These are phyloP conservation scores for Trichophaea hybrida DNA, from an alignment of 2,329 filamentous ascomycete species.

Conservation along the genomic window DNA sequence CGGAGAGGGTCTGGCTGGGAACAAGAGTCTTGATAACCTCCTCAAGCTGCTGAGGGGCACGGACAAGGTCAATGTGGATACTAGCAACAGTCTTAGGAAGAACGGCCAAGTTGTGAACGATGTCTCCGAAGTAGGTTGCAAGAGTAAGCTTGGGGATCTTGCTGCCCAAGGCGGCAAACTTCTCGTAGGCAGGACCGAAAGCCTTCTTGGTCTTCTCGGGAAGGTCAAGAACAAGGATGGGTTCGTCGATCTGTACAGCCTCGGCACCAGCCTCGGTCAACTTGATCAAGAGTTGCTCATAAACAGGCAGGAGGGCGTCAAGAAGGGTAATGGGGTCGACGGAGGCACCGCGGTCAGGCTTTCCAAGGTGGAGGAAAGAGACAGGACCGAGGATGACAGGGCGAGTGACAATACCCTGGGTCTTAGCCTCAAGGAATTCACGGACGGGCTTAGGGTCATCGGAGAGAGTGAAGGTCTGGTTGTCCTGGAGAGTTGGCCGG, in stretches of 20 bases:
- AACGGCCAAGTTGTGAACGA: constrained; percentile 95
- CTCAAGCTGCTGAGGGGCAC: constrained; percentile 94
- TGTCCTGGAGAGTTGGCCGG: constrained; percentile 94
- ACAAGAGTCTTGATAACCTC: constrained; percentile 70
- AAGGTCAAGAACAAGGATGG: constrained; percentile 88
- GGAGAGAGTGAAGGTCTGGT: constrained; percentile 86
- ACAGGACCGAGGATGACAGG: constrained; percentile 92
- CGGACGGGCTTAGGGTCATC: constrained; percentile 80
- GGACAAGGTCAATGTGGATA: constrained; percentile 90
- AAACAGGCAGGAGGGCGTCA: constrained; percentile 83
- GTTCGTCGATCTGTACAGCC: constrained; percentile 97
- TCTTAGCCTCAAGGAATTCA: constrained; percentile 96
- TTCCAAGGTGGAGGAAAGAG: constrained; percentile 92
- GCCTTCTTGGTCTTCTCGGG: constrained; percentile 80
- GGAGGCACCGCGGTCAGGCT: constrained; percentile 89
- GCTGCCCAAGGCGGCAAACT: constrained; percentile 59
- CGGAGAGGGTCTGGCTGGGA: constrained; percentile 78
- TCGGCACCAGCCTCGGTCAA: constrained; percentile 94
- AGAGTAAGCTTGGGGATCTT: constrained; percentile 78
- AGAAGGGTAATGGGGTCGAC: constrained; percentile 90
- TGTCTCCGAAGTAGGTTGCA: constrained; percentile 97
- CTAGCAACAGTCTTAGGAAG: constrained; percentile 66
- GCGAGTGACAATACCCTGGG: constrained; percentile 80
- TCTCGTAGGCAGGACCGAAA: constrained; percentile 96
- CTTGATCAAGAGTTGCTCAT: constrained; percentile 80